Conservation (phyloP, 192 early-diverging fungal genomes). For the Podila epicladia region DNA sequence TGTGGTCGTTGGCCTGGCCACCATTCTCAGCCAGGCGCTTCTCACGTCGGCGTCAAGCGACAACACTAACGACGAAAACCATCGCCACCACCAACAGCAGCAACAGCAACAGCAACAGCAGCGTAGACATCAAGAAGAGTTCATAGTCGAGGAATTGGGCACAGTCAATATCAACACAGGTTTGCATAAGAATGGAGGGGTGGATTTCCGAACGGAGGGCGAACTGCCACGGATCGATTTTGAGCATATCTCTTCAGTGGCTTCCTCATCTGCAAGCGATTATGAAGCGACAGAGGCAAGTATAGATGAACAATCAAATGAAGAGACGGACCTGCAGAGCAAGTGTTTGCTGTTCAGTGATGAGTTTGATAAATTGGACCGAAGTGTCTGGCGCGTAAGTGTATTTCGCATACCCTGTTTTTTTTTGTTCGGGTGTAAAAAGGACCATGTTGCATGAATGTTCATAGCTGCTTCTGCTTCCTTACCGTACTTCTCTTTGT, state of each 20-base stretch:
- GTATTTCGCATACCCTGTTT: not conserved
- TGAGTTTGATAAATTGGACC: constrained; percentile 45
- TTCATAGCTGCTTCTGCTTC: not conserved
- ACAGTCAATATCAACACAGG: not conserved
- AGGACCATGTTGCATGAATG: not conserved
- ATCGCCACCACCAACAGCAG: not conserved
- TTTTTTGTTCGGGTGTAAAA: not conserved
- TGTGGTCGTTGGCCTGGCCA: not conserved
- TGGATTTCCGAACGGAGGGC: not conserved
- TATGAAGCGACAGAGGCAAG: not conserved
- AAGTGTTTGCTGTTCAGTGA: constrained; percentile 22
- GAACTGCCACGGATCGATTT: not conserved
- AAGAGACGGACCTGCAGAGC: not conserved
- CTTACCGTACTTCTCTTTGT: not conserved
- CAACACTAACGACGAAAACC: not conserved
- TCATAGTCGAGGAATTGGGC: not conserved
- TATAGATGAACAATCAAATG: not conserved
- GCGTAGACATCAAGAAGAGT: not conserved
- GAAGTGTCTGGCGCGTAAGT: constrained; percentile 33
- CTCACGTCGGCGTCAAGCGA: not conserved
- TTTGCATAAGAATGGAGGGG: not conserved
- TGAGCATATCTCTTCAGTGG: not conserved
- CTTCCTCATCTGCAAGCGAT: not conserved
- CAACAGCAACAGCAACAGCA: not conserved
- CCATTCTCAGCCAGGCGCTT: not conserved